Base-by-base conservation (phyloP, 768 basidiomycete species). In the Atractiella rhizophila region DNA sequence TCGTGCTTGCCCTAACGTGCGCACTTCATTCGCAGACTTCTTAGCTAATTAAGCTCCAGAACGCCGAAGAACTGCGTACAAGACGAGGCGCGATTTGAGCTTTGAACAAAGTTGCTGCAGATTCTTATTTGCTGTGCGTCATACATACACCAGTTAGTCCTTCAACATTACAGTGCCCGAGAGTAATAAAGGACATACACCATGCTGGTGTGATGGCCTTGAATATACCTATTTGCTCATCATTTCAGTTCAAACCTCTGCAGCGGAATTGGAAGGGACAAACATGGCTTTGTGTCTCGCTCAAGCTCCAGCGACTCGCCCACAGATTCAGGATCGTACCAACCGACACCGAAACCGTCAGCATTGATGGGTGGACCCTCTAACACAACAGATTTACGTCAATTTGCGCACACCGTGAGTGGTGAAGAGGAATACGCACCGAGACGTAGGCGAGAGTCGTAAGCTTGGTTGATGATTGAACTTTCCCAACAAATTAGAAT, bases 331-430 rank as follows among this genome's bases (percentile, higher is more conserved):
- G 77, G 73, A 60, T 86, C 86, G 57, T 91, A 94, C 88, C 88
- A 94, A 4, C 83, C 88, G 15, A 96, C 82, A 23, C 88, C 88
- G 57, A 96, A 96, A 0, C 88, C 88, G 57, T 94, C 86, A 37
- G 18, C 7, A 5, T 20, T 7, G 11, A 25, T 21, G 30, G 25
- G n/a, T 16, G 25, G 12, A 26, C 19, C 10, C 11, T 16, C 3
- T n/a, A 21, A 26, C 25, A 20, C 23, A 41, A 35, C 35, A 10
- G 20, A 37, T 2, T n/a, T n/a, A n/a, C n/a, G n/a, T n/a, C n/a
- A 26, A n/a, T 19, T 19, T 6, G 20, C 20, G 35, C 48, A 47
- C 36, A 54, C 54, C 43, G 52, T 54, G 51, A 56, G 53, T 4
- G 53, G 53, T n/a, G 52, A 48, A 24, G 46, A 44, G 27, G 42